A percentile compares a stretch with the other conserved stretches of the same genome.
Conservation (phyloP, 78 protist genomes). For the Mastigamoeba balamuthi region DNA sequence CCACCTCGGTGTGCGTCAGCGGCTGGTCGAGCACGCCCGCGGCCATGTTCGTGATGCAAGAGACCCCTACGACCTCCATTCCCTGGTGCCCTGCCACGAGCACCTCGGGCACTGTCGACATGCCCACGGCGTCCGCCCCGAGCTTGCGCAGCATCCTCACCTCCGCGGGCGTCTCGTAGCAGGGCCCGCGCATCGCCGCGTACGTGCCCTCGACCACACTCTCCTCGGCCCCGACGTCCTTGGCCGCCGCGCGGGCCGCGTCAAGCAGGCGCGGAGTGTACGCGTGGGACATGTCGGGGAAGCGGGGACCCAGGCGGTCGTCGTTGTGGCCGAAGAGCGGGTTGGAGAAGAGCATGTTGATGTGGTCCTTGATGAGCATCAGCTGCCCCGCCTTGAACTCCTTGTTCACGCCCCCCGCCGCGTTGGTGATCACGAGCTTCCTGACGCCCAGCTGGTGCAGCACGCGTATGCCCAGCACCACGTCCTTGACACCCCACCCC, state of each 20-base stretch:
- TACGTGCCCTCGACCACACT: slow-evolving; percentile 6
- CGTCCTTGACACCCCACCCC: no score
- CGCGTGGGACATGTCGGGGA: background rate
- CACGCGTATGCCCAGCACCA: no score
- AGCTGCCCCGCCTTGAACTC: slow-evolving; percentile 4
- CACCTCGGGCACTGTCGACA: slow-evolving; percentile 39
- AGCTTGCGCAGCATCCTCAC: background rate
- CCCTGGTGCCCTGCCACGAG: slow-evolving; percentile 28
- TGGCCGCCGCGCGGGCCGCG: background rate
- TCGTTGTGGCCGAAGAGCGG: slow-evolving; percentile 20
- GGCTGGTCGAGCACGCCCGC: background rate
- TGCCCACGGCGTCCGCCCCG: slow-evolving; percentile 39
- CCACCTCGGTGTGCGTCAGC: no score
- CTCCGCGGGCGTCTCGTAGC: slow-evolving; percentile 35
- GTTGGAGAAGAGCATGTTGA: slow-evolving; percentile 4
- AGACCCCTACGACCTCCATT: background rate
- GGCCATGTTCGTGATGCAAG: background rate
- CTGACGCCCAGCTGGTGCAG: slow-evolving; percentile 2
- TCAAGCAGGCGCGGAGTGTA: background rate
- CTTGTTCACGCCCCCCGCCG: slow-evolving; percentile 12
- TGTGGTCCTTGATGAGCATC: slow-evolving; percentile 22
- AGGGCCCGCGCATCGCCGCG: slow-evolving; percentile 6
- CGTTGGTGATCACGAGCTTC: slow-evolving; percentile 14
- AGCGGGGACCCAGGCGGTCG: background rate
- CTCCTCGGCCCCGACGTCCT: background rate